phyloP scores from a whole-genome alignment of 2,329 filamentous ascomycete genomes.

The Arachnopeziza araneosa region DNA sequence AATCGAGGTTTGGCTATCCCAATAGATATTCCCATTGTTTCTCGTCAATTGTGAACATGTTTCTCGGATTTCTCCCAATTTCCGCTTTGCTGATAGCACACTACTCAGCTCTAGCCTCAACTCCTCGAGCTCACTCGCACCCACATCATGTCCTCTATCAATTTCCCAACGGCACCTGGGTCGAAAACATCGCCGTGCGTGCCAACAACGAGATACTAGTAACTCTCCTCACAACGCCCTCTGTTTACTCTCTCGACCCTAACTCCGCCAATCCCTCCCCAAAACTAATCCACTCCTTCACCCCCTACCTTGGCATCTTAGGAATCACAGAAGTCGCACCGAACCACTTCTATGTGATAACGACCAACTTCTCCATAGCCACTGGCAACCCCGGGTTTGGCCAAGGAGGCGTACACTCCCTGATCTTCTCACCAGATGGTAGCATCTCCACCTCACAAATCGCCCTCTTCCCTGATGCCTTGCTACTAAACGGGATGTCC shows the following conservation, averaged over 20 bases:
- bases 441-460: slow-evolving; percentile 6
- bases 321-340: slow-evolving; percentile 34
- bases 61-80: background rate
- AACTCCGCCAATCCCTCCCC: background rate
- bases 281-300: slow-evolving; percentile 13
- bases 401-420: background rate
- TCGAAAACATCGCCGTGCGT: slow-evolving; percentile 20
- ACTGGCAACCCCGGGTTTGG: background rate
- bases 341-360: slow-evolving; percentile 27
- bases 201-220: slow-evolving; percentile 13
- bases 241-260: slow-evolving; percentile 12
- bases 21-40: background rate
- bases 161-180: slow-evolving; percentile 19
- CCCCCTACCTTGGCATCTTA: slow-evolving; percentile 21
- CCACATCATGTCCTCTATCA: slow-evolving; percentile 4
- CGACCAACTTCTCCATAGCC: slow-evolving; percentile 15
- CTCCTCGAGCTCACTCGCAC: background rate
- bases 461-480: slow-evolving; percentile 16
- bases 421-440: slow-evolving; percentile 19
- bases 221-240: slow-evolving; percentile 7
- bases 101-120: background rate
- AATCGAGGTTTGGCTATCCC: background rate
- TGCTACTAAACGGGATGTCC: slow-evolving; percentile 24
- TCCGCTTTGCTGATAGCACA: background rate
- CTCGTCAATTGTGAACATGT: background rate